Percentiles rank a stretch among this genome's conserved stretches.
Conservation (phyloP, 2,329 filamentous ascomycete genomes). For the Emergomyces orientalis region DNA sequence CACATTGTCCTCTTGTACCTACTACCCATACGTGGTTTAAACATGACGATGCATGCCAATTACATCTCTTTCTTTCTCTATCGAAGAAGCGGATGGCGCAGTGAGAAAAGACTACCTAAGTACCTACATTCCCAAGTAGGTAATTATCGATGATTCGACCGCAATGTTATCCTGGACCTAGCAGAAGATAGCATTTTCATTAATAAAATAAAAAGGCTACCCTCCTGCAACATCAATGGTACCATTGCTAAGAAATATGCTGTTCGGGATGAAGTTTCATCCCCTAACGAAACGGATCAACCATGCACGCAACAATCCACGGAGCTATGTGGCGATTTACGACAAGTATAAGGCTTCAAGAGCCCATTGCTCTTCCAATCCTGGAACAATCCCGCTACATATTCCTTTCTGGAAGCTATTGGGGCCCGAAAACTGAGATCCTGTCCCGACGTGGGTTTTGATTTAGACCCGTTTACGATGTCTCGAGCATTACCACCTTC, state of each 20-base stretch:
- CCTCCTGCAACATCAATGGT: not conserved
- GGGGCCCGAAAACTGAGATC: no score
- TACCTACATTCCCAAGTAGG: no score
- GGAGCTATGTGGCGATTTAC: not conserved
- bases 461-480: no score
- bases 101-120: not conserved
- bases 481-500: no score
- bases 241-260: not conserved
- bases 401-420: not conserved
- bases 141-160: no score
- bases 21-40: no score
- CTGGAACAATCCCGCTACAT: not conserved
- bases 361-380: not conserved
- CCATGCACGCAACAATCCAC: not conserved
- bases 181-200: not conserved
- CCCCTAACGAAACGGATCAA: not conserved
- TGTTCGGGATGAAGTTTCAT: not conserved
- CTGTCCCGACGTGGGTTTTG: not conserved
- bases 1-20: not conserved
- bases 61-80: not conserved
- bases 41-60: no score
- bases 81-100: not conserved
- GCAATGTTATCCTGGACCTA: not conserved
- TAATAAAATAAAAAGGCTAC: not conserved
- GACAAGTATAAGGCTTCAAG: not conserved